These are phyloP conservation scores for Ogataea glucozyma DNA, from an alignment of 805 yeast genomes.

Conservation along the genomic window DNA sequence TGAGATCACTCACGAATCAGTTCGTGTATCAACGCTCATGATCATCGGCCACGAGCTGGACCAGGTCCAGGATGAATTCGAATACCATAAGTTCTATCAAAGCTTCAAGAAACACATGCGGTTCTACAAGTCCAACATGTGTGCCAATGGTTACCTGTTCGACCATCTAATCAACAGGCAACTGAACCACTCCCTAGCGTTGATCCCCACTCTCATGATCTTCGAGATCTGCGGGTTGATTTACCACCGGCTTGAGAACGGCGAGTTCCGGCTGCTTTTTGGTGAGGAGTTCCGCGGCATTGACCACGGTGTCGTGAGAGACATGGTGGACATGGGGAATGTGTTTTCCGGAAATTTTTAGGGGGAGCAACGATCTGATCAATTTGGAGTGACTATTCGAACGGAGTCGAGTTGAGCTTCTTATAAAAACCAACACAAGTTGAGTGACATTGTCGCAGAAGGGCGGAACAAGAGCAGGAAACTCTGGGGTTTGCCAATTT, in stretches of 20 bases:
- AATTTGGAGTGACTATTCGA: no score
- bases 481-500: no score
- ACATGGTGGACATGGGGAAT: slow-evolving; percentile 31
- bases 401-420: no score
- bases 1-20: slow-evolving; percentile 24
- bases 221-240: slow-evolving; percentile 36
- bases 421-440: no score
- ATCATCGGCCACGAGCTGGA: slow-evolving; percentile 36
- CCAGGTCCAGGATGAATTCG: slow-evolving; percentile 18
- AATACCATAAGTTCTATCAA: slow-evolving; percentile 14
- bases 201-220: slow-evolving; percentile 24
- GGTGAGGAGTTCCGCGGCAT: slow-evolving; percentile 28
- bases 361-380: slow-evolving; percentile 3
- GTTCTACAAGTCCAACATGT: slow-evolving; percentile 19
- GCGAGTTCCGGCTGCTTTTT: slow-evolving; percentile 25
- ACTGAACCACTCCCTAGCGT: slow-evolving; percentile 24
- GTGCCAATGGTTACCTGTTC: slow-evolving; percentile 27
- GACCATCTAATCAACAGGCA: slow-evolving; percentile 33
- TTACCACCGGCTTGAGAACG: slow-evolving; percentile 21
- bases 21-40: slow-evolving; percentile 34
- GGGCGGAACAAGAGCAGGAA: no score
- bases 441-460: no score
- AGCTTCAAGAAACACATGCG: slow-evolving; percentile 16
- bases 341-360: slow-evolving; percentile 25
- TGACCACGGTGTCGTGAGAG: slow-evolving; percentile 19